These are phyloP conservation scores for Saururus chinensis DNA, from an alignment of 164 flowering plant genomes.

Conservation along the genomic window DNA sequence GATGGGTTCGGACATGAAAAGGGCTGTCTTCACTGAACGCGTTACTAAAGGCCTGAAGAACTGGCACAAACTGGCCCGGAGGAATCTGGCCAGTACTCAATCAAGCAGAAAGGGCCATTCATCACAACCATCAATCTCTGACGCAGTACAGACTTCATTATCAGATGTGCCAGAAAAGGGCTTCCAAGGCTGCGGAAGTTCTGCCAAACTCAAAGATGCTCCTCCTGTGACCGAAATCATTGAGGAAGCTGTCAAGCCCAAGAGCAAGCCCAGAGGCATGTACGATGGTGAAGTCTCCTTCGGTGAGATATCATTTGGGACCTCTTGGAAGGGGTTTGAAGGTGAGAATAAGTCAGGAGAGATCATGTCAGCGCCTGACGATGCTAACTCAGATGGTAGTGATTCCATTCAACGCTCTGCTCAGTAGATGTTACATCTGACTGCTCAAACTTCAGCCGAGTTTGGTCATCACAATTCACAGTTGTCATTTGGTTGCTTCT, in stretches of 20 bases:
- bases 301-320: slow-evolving; percentile 37
- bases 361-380: slow-evolving; percentile 1
- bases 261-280: slow-evolving; percentile 9
- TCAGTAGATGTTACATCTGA: not conserved
- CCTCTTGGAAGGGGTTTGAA: slow-evolving; percentile 22
- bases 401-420: not conserved
- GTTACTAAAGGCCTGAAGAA: slow-evolving; percentile 38
- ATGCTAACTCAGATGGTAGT: not conserved
- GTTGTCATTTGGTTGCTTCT: no score
- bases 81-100: slow-evolving; percentile 14
- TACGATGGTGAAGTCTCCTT: slow-evolving; percentile 11
- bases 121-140: slow-evolving; percentile 6
- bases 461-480: no score
- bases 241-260: slow-evolving; percentile 9
- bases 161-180: slow-evolving; percentile 8
- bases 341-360: slow-evolving; percentile 2
- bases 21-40: slow-evolving; percentile 39
- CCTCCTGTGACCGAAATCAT: slow-evolving; percentile 1
- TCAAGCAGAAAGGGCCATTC: slow-evolving; percentile 9
- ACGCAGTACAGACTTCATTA: slow-evolving; percentile 8
- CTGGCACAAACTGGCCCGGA: slow-evolving; percentile 34
- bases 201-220: slow-evolving; percentile 6
- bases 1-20: slow-evolving; percentile 62
- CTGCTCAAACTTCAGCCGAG: not conserved
- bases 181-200: slow-evolving; percentile 1